Evolutionary conservation across 768 basidiomycete species (phyloP).

Genomic region (Coprinellus aureogranulatus): DNA sequence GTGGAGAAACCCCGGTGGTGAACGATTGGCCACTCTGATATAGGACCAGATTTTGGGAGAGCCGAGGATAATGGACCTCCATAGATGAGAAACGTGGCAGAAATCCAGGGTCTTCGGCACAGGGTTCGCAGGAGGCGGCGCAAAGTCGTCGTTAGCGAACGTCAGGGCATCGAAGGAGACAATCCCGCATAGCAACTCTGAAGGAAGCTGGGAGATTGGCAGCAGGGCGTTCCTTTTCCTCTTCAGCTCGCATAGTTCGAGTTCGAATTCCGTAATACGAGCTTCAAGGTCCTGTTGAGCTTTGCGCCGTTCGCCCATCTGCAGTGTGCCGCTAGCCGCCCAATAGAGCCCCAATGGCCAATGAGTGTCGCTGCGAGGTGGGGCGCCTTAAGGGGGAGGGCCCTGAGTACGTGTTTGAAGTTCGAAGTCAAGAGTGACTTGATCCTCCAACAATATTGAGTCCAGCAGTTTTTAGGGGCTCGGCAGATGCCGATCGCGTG

Average conservation of each 20-base stretch:
- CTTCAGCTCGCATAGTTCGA: background rate
- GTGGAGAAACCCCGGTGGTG: background rate
- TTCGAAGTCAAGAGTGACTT: too few relatives aligned
- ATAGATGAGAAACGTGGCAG: background rate
- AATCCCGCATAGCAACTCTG: background rate
- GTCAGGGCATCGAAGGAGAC: background rate
- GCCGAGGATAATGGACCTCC: background rate
- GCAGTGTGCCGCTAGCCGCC: too few relatives aligned
- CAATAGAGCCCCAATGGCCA: too few relatives aligned
- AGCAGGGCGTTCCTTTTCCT: background rate
- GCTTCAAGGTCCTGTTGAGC: background rate
- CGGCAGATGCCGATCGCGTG: too few relatives aligned
- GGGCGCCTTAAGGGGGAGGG: too few relatives aligned
- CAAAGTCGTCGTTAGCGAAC: background rate
- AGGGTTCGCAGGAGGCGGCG: background rate
- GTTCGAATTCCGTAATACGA: background rate
- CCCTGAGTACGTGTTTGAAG: too few relatives aligned
- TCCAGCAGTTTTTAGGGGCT: too few relatives aligned
- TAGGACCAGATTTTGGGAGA: background rate
- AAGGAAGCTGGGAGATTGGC: background rate
- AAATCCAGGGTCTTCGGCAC: background rate
- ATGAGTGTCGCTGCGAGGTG: too few relatives aligned
- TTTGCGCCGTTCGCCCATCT: background rate
- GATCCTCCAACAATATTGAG: too few relatives aligned
- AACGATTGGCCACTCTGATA: background rate